A percentile compares a stretch with the other conserved stretches of the same genome.
Conservation (phyloP, 176 grass and related monocot genomes). For the Rhynchospora pubera region DNA sequence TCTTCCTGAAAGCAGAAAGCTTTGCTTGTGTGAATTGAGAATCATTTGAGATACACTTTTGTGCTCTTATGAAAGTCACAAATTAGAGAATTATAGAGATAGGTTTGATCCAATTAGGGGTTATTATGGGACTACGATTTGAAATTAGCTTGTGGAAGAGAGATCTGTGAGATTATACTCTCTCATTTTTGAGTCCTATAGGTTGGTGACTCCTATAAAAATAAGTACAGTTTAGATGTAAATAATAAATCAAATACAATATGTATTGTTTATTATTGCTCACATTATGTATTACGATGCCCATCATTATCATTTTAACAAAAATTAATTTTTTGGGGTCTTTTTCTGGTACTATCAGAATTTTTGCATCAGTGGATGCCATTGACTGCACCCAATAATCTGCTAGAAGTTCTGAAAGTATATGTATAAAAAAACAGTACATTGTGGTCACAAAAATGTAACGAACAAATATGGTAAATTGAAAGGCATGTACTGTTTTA, state of each 20-base stretch:
- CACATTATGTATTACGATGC: slow-evolving; percentile 1
- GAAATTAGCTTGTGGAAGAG: no score
- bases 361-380: not conserved
- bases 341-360: not conserved
- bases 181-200: not conserved
- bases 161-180: not conserved
- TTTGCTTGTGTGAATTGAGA: not conserved
- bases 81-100: not conserved
- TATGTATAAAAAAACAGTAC: not conserved
- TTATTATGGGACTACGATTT: no score
- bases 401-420: not conserved
- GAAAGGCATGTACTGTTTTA: not conserved
- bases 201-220: not conserved
- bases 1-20: not conserved
- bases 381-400: not conserved
- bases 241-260: not conserved
- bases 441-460: not conserved
- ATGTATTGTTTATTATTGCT: not conserved
- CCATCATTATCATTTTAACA: not conserved
- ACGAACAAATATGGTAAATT: not conserved
- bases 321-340: not conserved
- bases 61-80: not conserved
- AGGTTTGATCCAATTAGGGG: not conserved
- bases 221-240: slow-evolving; percentile 4
- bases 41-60: not conserved